Evolutionary conservation across 2,329 filamentous ascomycete genomes (phyloP).

Genomic region (Fusarium praegraminearum): DNA sequence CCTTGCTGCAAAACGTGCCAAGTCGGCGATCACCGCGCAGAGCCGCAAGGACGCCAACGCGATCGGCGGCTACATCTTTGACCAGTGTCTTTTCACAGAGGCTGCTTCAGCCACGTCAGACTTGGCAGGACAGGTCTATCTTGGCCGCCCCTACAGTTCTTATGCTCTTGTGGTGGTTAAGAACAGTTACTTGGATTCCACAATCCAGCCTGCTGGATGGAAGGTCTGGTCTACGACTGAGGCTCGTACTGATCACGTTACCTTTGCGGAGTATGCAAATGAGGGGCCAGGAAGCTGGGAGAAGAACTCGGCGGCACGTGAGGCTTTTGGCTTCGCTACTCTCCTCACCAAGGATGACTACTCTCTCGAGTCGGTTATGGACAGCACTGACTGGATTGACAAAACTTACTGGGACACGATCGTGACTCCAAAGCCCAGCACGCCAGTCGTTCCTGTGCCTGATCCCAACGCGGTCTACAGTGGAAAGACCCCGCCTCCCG

Average conservation of each 20-base stretch:
- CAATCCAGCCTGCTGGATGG: constrained; percentile 44
- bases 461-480: constrained; percentile 50
- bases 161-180: constrained; percentile 62
- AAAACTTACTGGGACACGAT: constrained; percentile 40
- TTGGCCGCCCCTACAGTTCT: constrained; percentile 60
- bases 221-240: constrained; percentile 67
- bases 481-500: constrained; percentile 52
- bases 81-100: constrained; percentile 54
- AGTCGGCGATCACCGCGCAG: constrained; percentile 46
- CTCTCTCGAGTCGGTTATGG: constrained; percentile 34
- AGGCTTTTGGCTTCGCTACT: constrained; percentile 37
- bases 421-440: constrained; percentile 38
- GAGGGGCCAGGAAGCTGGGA: constrained; percentile 56
- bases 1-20: constrained; percentile 34
- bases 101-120: constrained; percentile 40
- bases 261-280: constrained; percentile 71
- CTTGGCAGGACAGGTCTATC: constrained; percentile 54
- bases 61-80: constrained; percentile 57
- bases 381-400: constrained; percentile 45
- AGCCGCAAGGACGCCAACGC: constrained; percentile 45
- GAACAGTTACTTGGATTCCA: constrained; percentile 58
- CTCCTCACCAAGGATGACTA: constrained; percentile 39
- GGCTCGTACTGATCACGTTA: constrained; percentile 68
- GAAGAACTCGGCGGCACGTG: constrained; percentile 37
- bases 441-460: constrained; percentile 13